Evolutionary conservation across 2,329 filamentous ascomycete genomes (phyloP).

Genomic region (Byssoonygena ceratinophila): DNA sequence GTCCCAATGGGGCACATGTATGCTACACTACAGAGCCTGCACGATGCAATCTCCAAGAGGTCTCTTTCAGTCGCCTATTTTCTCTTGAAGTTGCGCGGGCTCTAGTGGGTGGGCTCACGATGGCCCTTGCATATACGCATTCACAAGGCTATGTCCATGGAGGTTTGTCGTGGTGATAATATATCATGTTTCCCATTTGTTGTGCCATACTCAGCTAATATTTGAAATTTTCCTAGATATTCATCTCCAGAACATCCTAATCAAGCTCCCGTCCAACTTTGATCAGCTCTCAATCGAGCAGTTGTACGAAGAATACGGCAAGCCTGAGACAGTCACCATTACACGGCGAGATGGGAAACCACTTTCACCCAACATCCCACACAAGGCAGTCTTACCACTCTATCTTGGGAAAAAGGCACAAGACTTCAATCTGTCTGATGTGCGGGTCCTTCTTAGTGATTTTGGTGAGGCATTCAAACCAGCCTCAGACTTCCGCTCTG

Average conservation of each 20-base stretch:
- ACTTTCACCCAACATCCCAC: slow-evolving; percentile 20
- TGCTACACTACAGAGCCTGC: slow-evolving; percentile 19
- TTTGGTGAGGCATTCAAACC: slow-evolving; percentile 27
- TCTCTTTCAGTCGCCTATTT: slow-evolving; percentile 18
- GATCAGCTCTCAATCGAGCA: slow-evolving; percentile 20
- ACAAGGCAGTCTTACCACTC: slow-evolving; percentile 16
- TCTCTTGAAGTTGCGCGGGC: slow-evolving; percentile 16
- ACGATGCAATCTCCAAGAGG: slow-evolving; percentile 19
- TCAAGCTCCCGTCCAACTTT: slow-evolving; percentile 15
- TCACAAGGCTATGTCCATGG: slow-evolving; percentile 21
- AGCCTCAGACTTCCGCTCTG: slow-evolving; percentile 17
- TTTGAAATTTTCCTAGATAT: slow-evolving; percentile 16
- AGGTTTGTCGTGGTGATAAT: slow-evolving; percentile 16
- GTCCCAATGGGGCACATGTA: slow-evolving; percentile 18
- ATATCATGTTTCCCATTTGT: background rate
- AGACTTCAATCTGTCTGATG: slow-evolving; percentile 21
- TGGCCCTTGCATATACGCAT: slow-evolving; percentile 20
- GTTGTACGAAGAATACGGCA: slow-evolving; percentile 21
- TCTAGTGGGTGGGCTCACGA: slow-evolving; percentile 15
- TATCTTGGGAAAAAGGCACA: slow-evolving; percentile 21
- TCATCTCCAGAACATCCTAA: slow-evolving; percentile 20
- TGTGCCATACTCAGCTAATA: background rate
- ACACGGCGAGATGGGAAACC: slow-evolving; percentile 15
- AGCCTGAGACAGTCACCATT: slow-evolving; percentile 18
- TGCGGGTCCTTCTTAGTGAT: slow-evolving; percentile 23